phyloP scores from a whole-genome alignment of 2,329 filamentous ascomycete genomes.

The Penicillium aurantiogriseum region DNA sequence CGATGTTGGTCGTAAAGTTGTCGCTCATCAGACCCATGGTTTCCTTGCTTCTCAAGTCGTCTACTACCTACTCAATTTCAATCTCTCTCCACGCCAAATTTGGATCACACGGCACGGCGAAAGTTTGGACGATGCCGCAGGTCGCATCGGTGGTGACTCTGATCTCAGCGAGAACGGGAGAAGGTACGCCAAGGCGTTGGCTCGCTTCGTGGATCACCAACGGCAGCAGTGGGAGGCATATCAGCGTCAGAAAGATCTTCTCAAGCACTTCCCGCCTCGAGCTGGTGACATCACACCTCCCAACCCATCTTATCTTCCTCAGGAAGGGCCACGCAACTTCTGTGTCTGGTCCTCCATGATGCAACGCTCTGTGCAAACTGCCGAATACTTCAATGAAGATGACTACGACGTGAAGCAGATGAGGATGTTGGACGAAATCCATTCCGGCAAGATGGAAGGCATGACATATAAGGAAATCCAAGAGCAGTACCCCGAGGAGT shows the following conservation, averaged over 20 bases:
- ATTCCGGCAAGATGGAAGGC: constrained; percentile 88
- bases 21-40: constrained; percentile 84
- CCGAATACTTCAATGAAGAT: constrained; percentile 88
- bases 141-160: constrained; percentile 89
- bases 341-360: constrained; percentile 99
- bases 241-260: constrained; percentile 73
- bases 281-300: constrained; percentile 92
- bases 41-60: constrained; percentile 91
- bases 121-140: constrained; percentile 79
- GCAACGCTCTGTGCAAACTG: constrained; percentile 81
- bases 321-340: constrained; percentile 74
- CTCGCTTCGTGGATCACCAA: constrained; percentile 79
- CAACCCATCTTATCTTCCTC: constrained; percentile 70
- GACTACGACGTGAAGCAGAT: constrained; percentile 96
- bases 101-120: constrained; percentile 98
- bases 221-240: constrained; percentile 78
- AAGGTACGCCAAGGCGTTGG: constrained; percentile 73
- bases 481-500: constrained; percentile 75
- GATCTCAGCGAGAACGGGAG: constrained; percentile 76
- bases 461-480: constrained; percentile 92
- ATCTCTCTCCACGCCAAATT: constrained; percentile 89
- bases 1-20: constrained; percentile 90
- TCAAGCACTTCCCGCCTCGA: constrained; percentile 81
- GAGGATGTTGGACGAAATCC: constrained; percentile 96
- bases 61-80: constrained; percentile 95